Evolutionary conservation across 805 yeast genomes (phyloP), one percentile per base, ranked within the genome.

Genomic region (Kodamaea fukazawae): DNA sequence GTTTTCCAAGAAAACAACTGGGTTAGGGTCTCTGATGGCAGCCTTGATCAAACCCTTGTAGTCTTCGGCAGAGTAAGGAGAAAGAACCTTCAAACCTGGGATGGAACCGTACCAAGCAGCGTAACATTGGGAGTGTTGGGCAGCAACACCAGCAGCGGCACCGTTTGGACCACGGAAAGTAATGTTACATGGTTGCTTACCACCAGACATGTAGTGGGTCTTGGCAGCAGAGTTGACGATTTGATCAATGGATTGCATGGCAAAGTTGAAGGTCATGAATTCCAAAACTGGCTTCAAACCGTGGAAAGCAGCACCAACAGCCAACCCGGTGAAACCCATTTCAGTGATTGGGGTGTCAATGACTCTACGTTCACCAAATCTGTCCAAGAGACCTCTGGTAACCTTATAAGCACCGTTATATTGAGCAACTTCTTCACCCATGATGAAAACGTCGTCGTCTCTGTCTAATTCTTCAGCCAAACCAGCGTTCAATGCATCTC

Each of bases 81-180:
- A 87, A 36, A 93, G 71, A 30, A 93, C 99, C 76, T 93, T 93
- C 65, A 93, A 77, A 65, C 99, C 99, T 46, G 99, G 99, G 55
- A 93, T 89, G 38, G 95, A 75, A 51, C 96, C 98, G 71, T 93
- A 93, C 99, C 99, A 93, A 40, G 96, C 89, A 41, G 96, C 77
- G 67, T 81, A 93, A 72, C 89, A 95, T 73, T 93, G 99, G 18
- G 99, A 93, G 73, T 93, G 99, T 73, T 93, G 99, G 44, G 99
- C 99, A 56, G 80, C 99, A 54, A 93, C 99, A 79, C 98, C 98
- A 36, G 97, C 97, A 54, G 99, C 96, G 36, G 99, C 96, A 70
- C 99, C 99, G 69, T 93, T 93, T 47, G 99, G 98, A 59, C 99
- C 99, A 73, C 99, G 84, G 78, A 93, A 93, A 40, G 96, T 90